Evolutionary conservation across 345 rosid species (phyloP).

Genomic region (Geranium rotundifolium): DNA sequence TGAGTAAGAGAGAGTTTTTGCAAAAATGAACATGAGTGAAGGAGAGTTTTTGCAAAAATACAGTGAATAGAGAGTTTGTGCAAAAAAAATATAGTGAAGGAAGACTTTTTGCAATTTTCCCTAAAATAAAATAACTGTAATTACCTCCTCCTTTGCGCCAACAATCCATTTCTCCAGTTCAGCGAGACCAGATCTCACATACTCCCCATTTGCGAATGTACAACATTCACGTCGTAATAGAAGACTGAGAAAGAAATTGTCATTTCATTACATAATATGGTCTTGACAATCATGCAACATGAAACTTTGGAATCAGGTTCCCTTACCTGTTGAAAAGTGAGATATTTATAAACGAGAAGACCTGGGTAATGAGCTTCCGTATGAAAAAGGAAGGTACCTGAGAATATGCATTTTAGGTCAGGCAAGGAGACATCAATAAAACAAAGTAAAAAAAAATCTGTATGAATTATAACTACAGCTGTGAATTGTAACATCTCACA

Average conservation of each 20-base stretch:
- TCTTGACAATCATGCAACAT: background rate
- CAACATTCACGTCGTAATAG: slow-evolving; percentile 94
- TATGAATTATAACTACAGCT: too few species aligned
- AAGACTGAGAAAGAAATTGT: slow-evolving; percentile 46
- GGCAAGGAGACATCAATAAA: background rate
- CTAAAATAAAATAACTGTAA: slow-evolving; percentile 1
- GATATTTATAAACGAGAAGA: slow-evolving; percentile 88
- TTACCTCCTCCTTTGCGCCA: slow-evolving; percentile 75
- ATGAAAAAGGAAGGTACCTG: slow-evolving; percentile 97
- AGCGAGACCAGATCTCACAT: slow-evolving; percentile 89
- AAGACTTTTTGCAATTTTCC: too few species aligned
- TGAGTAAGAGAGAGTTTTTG: too few species aligned
- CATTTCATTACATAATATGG: background rate
- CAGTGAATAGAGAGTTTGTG: too few species aligned
- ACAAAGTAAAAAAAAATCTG: background rate
- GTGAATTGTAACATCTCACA: too few species aligned
- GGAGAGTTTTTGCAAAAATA: too few species aligned
- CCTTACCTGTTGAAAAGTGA: slow-evolving; percentile 89
- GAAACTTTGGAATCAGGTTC: background rate
- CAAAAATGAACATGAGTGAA: too few species aligned
- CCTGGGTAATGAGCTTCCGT: slow-evolving; percentile 91
- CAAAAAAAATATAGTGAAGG: too few species aligned
- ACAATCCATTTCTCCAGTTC: slow-evolving; percentile 96
- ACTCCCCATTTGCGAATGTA: slow-evolving; percentile 96
- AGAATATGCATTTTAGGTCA: slow-evolving; percentile 15